These are phyloP conservation scores for Kwoniella shandongensis DNA, from an alignment of 768 basidiomycete species.

Conservation along the genomic window DNA sequence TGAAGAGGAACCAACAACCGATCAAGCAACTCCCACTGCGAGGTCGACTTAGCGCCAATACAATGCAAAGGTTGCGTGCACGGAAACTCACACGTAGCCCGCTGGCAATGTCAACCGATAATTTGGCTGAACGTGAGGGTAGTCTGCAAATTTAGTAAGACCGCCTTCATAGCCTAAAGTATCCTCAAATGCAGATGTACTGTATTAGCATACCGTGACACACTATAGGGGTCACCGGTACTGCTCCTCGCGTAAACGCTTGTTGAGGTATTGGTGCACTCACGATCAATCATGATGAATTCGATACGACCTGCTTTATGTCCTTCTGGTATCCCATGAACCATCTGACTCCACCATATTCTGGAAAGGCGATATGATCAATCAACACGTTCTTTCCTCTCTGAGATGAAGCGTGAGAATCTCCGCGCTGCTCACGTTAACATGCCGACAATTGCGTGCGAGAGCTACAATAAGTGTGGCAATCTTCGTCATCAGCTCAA, in stretches of 20 bases:
- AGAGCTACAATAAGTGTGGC: slow-evolving; percentile 17
- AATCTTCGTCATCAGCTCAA: too few relatives aligned
- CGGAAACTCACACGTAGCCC: slow-evolving; percentile 36
- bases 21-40: slow-evolving; percentile 37
- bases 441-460: slow-evolving; percentile 39
- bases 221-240: too few relatives aligned
- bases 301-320: slow-evolving; percentile 24
- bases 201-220: too few relatives aligned
- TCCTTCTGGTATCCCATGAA: slow-evolving; percentile 5
- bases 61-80: not conserved
- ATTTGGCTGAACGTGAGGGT: slow-evolving; percentile 14
- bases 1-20: slow-evolving; percentile 35
- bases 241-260: too few relatives aligned
- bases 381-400: too few relatives aligned
- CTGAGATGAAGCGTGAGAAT: too few relatives aligned
- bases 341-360: slow-evolving; percentile 13
- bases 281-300: slow-evolving; percentile 38
- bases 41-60: not conserved
- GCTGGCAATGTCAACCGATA: slow-evolving; percentile 31
- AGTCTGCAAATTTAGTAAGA: slow-evolving; percentile 25
- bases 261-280: slow-evolving; percentile 1
- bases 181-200: too few relatives aligned
- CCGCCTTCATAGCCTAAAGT: slow-evolving; percentile 37
- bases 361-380: not conserved
- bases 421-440: slow-evolving; percentile 28